These are phyloP conservation scores for Saccharomycopsis phalli DNA, from an alignment of 1,139 yeast genomes.

Conservation along the genomic window DNA sequence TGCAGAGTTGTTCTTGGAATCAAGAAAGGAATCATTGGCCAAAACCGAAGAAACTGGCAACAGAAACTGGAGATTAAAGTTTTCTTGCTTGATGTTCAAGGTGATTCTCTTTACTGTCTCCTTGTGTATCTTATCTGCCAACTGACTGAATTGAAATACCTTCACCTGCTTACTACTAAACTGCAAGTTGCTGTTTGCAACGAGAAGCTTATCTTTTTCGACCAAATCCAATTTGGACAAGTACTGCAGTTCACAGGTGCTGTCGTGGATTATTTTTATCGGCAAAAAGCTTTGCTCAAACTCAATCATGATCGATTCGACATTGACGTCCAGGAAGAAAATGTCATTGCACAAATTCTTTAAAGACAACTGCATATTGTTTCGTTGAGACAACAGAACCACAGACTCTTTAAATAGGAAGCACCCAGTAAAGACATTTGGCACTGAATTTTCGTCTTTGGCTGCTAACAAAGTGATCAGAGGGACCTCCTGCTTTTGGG, in stretches of 20 bases:
- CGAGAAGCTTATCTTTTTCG: conserved; percentile 1
- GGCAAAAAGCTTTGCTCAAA: conserved; percentile 22
- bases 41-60: conserved; percentile 8
- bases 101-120: conserved; percentile 9
- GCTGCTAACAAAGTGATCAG: conserved; percentile 23
- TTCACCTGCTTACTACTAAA: conserved; percentile 8
- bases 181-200: conserved; percentile 6
- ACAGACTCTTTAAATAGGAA: conserved; percentile 21
- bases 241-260: too few relatives aligned
- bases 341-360: conserved; percentile 24
- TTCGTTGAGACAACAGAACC: conserved; percentile 24
- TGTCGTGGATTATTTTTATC: conserved; percentile 22
- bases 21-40: conserved; percentile 12
- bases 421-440: conserved; percentile 23
- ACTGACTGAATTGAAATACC: conserved; percentile 15
- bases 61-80: conserved; percentile 10
- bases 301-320: conserved; percentile 24
- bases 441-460: conserved; percentile 18
- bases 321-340: conserved; percentile 21
- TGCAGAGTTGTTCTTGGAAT: conserved; percentile 9
- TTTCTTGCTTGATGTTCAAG: conserved; percentile 10
- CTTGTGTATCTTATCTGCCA: conserved; percentile 10
- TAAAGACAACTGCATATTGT: conserved; percentile 27
- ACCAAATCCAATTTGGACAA: not conserved
- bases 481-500: conserved; percentile 16